Base-by-base conservation (phyloP, 352 stramenopile species). In the Thalassiosira mediterranea region DNA sequence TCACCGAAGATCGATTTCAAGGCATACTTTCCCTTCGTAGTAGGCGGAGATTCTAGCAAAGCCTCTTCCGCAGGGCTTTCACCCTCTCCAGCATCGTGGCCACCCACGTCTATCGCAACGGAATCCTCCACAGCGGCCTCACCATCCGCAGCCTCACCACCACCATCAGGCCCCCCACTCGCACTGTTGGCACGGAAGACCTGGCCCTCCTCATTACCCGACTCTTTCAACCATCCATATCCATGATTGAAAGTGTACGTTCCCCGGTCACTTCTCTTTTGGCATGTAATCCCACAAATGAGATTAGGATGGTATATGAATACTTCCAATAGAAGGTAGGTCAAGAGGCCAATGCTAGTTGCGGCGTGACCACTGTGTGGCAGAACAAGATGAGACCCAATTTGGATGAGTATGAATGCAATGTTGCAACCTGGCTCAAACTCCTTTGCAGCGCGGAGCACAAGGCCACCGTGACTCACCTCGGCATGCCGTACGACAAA, bases 261-360 rank as follows among this genome's bases (percentile, higher is more conserved):
- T 29, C 40, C 44, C 10, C 25, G 7, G 13, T 64, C 0, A 4
- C 54, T 31, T 54, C 44, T 57, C 44, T 72, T 76, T 59, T 76
- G 65, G 60, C 73, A 81, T 19, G 65, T 73, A 0, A 76, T 31
- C 13, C 65, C 65, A 37, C 59, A 81, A 4, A 81, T 17, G 23
- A 81, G 51, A 49, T 81, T 73, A 1, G 73, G 73, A 56, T 81
- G 73, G n/a, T 62, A 70, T 2, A 81, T 34, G 48, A 73, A 76
- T 13, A 73, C 21, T 46, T 81, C 73, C 29, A 81, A 38, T n/a
- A 81, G 38, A 23, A 81, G 54, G 28, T 73, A 81, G 7, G 59
- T 70, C 25, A 81, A 34, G 11, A 81, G 46, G 29, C 73, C 73
- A 38, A 81, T 76, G 46, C 63, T 76, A 32, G 73, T 74, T 19